These are phyloP conservation scores for Tolypocladium inflatum DNA, from an alignment of 2,329 filamentous ascomycete genomes.

Conservation along the genomic window DNA sequence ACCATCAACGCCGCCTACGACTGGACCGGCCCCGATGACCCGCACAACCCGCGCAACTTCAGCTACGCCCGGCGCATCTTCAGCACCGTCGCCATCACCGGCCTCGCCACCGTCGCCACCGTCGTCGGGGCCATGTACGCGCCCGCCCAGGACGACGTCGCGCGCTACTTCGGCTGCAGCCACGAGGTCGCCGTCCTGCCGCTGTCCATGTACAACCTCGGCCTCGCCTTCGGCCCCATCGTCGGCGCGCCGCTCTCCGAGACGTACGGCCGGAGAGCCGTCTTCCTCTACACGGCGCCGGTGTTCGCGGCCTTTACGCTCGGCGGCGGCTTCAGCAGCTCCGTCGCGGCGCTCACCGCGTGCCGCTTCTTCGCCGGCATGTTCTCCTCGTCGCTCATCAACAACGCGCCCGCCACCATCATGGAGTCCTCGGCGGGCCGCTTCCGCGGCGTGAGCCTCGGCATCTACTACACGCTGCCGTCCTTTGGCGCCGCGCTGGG, in stretches of 20 bases:
- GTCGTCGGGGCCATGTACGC: conserved; percentile 21
- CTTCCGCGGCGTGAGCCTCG: conserved; percentile 47
- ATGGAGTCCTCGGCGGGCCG: conserved; percentile 48
- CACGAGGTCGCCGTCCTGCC: conserved; percentile 13
- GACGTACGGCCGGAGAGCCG: conserved; percentile 49
- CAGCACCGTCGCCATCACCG: conserved; percentile 64
- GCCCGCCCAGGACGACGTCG: conserved; percentile 14
- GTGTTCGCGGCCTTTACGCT: conserved; percentile 66
- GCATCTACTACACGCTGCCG: conserved; percentile 54
- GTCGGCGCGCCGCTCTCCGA: conserved; percentile 68
- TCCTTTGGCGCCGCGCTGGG: conserved; percentile 56
- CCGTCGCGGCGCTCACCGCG: conserved; percentile 61
- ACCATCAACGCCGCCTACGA: conserved; percentile 17
- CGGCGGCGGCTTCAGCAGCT: conserved; percentile 56
- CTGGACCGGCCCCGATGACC: conserved; percentile 45
- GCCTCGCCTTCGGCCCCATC: conserved; percentile 43
- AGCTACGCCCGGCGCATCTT: conserved; percentile 64
- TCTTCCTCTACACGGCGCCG: conserved; percentile 42
- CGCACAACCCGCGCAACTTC: conserved; percentile 78
- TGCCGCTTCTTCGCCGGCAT: conserved; percentile 60
- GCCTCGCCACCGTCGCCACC: conserved; percentile 50
- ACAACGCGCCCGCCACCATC: conserved; percentile 53
- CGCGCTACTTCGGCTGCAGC: conserved; percentile 8
- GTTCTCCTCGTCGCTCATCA: conserved; percentile 52
- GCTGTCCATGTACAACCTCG: conserved; percentile 16